Evolutionary conservation across 1,284 basidiomycete genomes (phyloP), one percentile per base, ranked within the genome.

Genomic region (Ceratobasidium sp.): DNA sequence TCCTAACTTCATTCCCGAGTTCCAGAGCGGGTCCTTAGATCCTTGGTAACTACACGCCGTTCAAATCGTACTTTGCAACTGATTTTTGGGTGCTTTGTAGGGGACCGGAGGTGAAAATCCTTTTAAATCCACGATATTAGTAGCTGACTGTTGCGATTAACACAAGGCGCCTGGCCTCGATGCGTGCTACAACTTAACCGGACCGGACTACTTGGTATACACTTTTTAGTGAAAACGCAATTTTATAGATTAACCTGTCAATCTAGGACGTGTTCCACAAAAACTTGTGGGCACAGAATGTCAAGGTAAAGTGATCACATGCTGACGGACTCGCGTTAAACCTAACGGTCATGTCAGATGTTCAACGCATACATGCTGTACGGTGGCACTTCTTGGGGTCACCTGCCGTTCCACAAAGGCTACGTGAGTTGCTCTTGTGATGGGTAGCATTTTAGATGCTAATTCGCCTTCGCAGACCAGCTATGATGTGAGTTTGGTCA

Each of bases 381-480:
- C 75, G 90, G 90, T 16, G 91, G 91, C 39, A 92, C 91, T 0
- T 91, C 87, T 3, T 92, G 91, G 91, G 91, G 90, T 65, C 89
- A 82, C 12, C 82, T 92, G 57, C 87, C 91, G 5, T 90, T 88
- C 80, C 90, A 83, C 0, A 84, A 85, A 2, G 87, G 86, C 39
- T 91, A 91, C 77, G 69, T 71, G 43, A 71, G 69, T 61, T 3
- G 18, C 34, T 21, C 61, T n/a, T n/a, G n/a, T n/a, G 28, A 23
- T n/a, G 12, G 18, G 23, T 4, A 10, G 36, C 8, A n/a, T 39
- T n/a, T 43, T 3, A 21, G 1, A 41, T 57, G 5, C 10, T 61
- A 21, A 43, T 46, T 18, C 34, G 6, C 1, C 8, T 28, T 3
- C 30, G 28, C 39, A 61, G 61, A 89, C 83, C 83, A 74, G 74